These are phyloP conservation scores for Myotisia sp. DNA, from an alignment of 2,329 filamentous ascomycete species.

Conservation along the genomic window DNA sequence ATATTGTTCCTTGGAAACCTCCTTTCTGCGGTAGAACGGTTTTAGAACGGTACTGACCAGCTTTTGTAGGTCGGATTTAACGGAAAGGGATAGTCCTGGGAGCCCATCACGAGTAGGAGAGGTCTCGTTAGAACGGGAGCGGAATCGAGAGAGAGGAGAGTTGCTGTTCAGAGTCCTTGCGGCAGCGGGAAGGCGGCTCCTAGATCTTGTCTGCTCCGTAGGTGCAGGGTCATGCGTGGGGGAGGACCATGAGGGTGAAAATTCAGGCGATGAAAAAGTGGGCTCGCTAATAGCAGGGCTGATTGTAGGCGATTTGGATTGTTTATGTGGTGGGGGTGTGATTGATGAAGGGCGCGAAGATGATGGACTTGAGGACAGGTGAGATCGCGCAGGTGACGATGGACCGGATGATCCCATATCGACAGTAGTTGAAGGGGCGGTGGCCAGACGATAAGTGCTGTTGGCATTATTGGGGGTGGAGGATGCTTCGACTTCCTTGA, in stretches of 20 bases:
- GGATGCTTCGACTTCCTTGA: conserved; percentile 68
- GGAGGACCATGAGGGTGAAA: conserved; percentile 49
- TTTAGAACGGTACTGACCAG: conserved; percentile 75
- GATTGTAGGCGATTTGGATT: conserved; percentile 44
- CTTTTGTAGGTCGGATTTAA: conserved; percentile 76
- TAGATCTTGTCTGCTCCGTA: conserved; percentile 7
- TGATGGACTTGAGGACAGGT: conserved; percentile 41
- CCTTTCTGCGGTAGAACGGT: conserved; percentile 65
- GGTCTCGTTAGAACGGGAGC: conserved; percentile 43
- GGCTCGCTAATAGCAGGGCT: conserved; percentile 56
- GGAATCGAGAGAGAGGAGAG: conserved; percentile 30
- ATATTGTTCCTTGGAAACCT: conserved; percentile 78
- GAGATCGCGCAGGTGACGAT: conserved; percentile 29
- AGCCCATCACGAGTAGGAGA: conserved; percentile 61
- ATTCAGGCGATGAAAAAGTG: conserved; percentile 61
- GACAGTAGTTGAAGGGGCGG: conserved; percentile 23
- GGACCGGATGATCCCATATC: conserved; percentile 19
- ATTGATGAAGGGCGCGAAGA: conserved; percentile 53
- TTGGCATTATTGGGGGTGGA: conserved; percentile 19
- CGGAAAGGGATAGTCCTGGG: conserved; percentile 56
- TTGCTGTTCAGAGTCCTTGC: conserved; percentile 23
- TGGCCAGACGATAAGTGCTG: conserved; percentile 20
- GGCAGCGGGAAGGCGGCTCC: conserved; percentile 7
- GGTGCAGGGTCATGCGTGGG: conserved; percentile 7
- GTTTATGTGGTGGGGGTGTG: conserved; percentile 53